Base-by-base conservation (phyloP, 805 yeast species). In the Starmera amethionina region DNA sequence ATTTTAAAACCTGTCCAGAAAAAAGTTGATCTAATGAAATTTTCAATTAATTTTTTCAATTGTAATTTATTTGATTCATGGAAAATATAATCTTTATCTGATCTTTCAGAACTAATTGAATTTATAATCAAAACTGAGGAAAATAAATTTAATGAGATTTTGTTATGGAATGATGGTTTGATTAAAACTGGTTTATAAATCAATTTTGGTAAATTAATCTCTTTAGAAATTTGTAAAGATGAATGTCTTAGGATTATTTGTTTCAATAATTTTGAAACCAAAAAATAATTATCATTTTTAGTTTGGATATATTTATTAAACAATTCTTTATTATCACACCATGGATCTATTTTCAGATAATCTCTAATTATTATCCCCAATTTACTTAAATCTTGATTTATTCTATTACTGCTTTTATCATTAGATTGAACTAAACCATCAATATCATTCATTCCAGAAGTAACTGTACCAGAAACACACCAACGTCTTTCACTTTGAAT, bases 391-490 rank as follows among this genome's bases (percentile, higher is more conserved):
- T 80, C 88, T 30, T 70, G 75, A 33, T 59, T 60, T 8, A 22
- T 5, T 22, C 27, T 16, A 16, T 16, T 16, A 4, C 27, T 22
- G 4, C 27, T 5, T 22, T 22, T 6, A 7, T 22, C 6, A 7
- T 5, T 8, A 22, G 27, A 6, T 22, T 22, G 27, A 3, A 22
- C 27, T 22, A 22, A 22, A 7, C 27, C 27, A 22, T 22, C 27
- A 22, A 22, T 42, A 19, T 52, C 56, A 42, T 44, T 47, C 47
- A 79, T 70, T 46, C 89, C 89, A 0, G 82, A 70, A 0, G 87
- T 80, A 5, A 88, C 88, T 0, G 89, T 81, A 28, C 89, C 88
- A 0, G 83, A 76, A 1, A 81, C 84, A 0, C 79, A 77, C 89
- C 89, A 81, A 44, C 73, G 67, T 38, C 86, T 64, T 50, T 81